Base-by-base conservation (phyloP, 148 eudicot genomes). In the Arctostaphylos glauca region DNA sequence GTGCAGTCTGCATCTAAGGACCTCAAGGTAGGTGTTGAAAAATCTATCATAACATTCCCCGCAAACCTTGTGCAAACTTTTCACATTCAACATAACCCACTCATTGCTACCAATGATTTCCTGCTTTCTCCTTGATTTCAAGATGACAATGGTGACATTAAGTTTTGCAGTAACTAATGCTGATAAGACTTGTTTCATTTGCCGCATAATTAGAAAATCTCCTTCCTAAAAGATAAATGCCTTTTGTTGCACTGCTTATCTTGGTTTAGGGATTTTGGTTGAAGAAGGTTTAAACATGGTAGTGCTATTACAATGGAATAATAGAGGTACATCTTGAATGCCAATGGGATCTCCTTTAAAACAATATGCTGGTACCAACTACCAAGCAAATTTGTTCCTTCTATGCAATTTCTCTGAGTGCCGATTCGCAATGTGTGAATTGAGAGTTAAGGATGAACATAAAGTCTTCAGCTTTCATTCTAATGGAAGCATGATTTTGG, bases 1-100 rank as follows among this genome's bases (percentile, higher is more conserved):
- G 86, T 93, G 93, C 97, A 94, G 80, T 90, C 95, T 81, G 87
- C 92, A 47, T 92, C 97, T 16, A 93, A 92, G 86, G 92, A 93
- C 62, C 96, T 94, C 81, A 96, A 93, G 97, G 99, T 94, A 80
- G 71, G 90, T 85, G 77, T 70, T 77, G 53, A 31, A 68, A 64
- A 41, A 80, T 12, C 74, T 47, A 66, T 52, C n/a, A 14, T 14
- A 23, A 14, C 14, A 62, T 47, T 80, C 56, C 56, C 6, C 15
- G 41, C 16, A 54, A 15, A 31, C 48, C 19, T 15, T 44, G 15
- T 59, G 54, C 41, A 60, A 59, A 18, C 25, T 25, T 14, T 19
- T 74, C 38, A 21, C 21, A 31, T 62, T 23, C 31, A 62, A 62
- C 47, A 7, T 48, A 74, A 31, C 46, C 54, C 1, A 74, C 77